Percentiles rank a stretch among this genome's conserved stretches.
Evolutionary conservation across 2,329 filamentous ascomycete species (phyloP).

Genomic region (Rutstroemia sp.): DNA sequence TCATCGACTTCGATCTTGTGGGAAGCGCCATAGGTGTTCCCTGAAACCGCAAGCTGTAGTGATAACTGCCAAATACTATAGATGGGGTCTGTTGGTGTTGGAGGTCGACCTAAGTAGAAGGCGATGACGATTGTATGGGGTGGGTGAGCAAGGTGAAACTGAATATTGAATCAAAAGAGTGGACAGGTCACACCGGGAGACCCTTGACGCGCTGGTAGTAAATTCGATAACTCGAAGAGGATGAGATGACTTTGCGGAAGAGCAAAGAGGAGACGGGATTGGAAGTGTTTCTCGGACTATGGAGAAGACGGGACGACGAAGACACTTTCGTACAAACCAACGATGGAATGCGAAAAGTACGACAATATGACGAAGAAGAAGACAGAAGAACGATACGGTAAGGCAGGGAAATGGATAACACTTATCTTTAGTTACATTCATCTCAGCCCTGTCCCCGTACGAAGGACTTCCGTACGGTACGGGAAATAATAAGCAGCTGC

Average conservation of each 20-base stretch:
- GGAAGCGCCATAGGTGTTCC: constrained; percentile 16
- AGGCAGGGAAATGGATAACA: background rate
- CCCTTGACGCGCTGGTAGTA: constrained; percentile 16
- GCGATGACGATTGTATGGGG: background rate
- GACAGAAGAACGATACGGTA: constrained; percentile 17
- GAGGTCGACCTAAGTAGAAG: constrained; percentile 13
- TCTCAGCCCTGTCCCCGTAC: background rate
- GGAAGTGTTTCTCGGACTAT: too few species aligned
- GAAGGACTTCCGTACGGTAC: background rate
- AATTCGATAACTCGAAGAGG: constrained; percentile 6
- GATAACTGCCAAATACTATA: background rate
- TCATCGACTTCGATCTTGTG: constrained; percentile 17
- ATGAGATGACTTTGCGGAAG: background rate
- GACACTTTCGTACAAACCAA: too few species aligned
- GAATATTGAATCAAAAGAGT: constrained; percentile 20
- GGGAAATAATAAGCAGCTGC: constrained; percentile 9
- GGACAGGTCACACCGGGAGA: constrained; percentile 28
- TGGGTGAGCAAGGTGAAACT: constrained; percentile 16
- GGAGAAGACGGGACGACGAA: too few species aligned
- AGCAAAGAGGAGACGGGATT: background rate
- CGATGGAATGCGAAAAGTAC: constrained; percentile 7
- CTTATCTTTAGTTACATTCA: constrained; percentile 4
- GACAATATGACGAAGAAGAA: constrained; percentile 13
- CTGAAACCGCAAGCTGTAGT: background rate
- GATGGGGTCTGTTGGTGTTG: constrained; percentile 1